These are phyloP conservation scores for Tricharina praecox DNA, from an alignment of 495 filamentous ascomycete genomes.

Conservation along the genomic window DNA sequence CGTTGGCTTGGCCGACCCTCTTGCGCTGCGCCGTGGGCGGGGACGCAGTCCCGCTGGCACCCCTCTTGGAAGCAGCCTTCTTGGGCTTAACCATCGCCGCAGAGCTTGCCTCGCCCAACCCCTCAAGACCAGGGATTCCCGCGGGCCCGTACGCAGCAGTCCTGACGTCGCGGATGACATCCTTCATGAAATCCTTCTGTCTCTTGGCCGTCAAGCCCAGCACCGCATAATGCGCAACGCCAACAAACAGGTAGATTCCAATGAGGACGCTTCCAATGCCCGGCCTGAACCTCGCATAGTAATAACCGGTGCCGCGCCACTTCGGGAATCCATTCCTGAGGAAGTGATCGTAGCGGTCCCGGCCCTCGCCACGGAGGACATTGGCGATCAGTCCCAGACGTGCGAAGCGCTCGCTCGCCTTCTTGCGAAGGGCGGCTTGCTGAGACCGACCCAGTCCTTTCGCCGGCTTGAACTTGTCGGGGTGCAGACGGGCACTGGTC, in stretches of 20 bases:
- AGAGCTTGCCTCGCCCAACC: slow-evolving; percentile 23
- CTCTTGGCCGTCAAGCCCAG: slow-evolving; percentile 72
- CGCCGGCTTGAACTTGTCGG: slow-evolving; percentile 73
- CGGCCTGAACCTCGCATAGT: slow-evolving; percentile 83
- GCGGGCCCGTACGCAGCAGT: slow-evolving; percentile 73
- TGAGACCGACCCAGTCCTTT: slow-evolving; percentile 42
- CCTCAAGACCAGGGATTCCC: slow-evolving; percentile 28
- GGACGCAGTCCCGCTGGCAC: slow-evolving; percentile 34
- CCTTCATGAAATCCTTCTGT: slow-evolving; percentile 73
- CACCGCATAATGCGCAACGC: slow-evolving; percentile 67
- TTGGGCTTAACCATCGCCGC: slow-evolving; percentile 27
- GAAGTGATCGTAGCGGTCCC: slow-evolving; percentile 93
- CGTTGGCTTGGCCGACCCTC: slow-evolving; percentile 76
- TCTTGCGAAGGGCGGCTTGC: slow-evolving; percentile 54
- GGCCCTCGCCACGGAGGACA: slow-evolving; percentile 59
- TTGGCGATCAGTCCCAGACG: slow-evolving; percentile 67
- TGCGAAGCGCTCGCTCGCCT: slow-evolving; percentile 61
- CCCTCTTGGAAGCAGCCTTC: slow-evolving; percentile 32
- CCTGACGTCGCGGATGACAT: slow-evolving; percentile 80
- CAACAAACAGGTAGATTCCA: slow-evolving; percentile 70
- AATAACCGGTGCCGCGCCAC: slow-evolving; percentile 96
- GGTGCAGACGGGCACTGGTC: slow-evolving; percentile 64
- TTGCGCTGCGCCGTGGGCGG: slow-evolving; percentile 55
- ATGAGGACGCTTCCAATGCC: slow-evolving; percentile 68
- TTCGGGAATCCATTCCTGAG: slow-evolving; percentile 81